phyloP scores from a whole-genome alignment of 2,329 filamentous ascomycete genomes.

The Phaeophleospora eucalypticola region DNA sequence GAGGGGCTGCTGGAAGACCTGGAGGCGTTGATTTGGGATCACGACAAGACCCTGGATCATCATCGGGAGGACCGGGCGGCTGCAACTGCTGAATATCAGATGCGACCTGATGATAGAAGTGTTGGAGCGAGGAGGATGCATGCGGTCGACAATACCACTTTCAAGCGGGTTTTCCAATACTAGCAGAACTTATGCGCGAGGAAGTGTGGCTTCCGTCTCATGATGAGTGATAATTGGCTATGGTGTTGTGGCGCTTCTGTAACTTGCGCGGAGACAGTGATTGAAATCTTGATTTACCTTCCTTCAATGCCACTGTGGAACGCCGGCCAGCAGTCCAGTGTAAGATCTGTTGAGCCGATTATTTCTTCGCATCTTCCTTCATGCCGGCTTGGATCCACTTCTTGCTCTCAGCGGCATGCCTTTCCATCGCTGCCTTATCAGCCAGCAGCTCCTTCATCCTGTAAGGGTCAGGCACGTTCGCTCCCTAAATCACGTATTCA shows the following conservation, averaged over 20 bases:
- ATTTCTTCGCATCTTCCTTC: slow-evolving; percentile 60
- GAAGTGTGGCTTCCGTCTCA: neutral
- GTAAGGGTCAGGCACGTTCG: slow-evolving; percentile 64
- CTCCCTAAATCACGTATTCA: slow-evolving; percentile 10
- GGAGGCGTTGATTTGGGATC: slow-evolving; percentile 65
- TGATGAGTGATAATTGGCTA: neutral
- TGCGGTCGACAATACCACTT: neutral
- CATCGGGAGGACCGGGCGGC: slow-evolving; percentile 51
- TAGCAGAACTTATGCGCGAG: neutral
- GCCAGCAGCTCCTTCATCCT: slow-evolving; percentile 56
- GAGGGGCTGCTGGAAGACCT: slow-evolving; percentile 54
- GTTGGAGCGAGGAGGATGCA: neutral
- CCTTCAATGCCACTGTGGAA: too few species aligned
- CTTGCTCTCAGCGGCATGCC: slow-evolving; percentile 45
- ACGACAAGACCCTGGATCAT: slow-evolving; percentile 57
- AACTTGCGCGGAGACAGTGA: too few species aligned
- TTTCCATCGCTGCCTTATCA: slow-evolving; percentile 56
- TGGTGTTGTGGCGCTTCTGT: too few species aligned
- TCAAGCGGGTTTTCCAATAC: neutral
- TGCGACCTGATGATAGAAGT: neutral
- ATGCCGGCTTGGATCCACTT: slow-evolving; percentile 67
- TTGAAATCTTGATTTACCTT: too few species aligned
- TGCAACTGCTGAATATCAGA: slow-evolving; percentile 57
- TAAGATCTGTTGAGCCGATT: too few species aligned
- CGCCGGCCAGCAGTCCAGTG: too few species aligned